These are phyloP conservation scores for Arthrobotrys sphaeroides DNA, from an alignment of 2,329 filamentous ascomycete genomes.

Conservation along the genomic window DNA sequence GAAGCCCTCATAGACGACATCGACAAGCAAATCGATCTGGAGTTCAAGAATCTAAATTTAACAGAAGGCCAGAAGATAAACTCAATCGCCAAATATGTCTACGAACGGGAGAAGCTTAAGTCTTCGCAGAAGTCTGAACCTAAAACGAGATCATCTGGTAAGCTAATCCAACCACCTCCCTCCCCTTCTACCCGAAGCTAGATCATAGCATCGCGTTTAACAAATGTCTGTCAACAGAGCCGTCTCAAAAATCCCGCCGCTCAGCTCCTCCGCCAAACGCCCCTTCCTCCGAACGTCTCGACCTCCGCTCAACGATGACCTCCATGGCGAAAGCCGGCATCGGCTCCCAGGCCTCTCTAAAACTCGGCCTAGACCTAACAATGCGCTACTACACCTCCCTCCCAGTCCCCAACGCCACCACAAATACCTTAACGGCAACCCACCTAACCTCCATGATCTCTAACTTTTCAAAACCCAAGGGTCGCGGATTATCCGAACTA, in stretches of 20 bases:
- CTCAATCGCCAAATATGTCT: conserved; percentile 3
- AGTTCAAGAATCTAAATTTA: neutral
- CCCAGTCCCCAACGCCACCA: neutral
- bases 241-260: neutral
- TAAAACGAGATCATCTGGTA: neutral
- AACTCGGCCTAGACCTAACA: conserved; percentile 13
- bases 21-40: neutral
- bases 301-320: conserved; percentile 16
- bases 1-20: conserved; percentile 1
- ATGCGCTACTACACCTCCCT: conserved; percentile 20
- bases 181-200: neutral
- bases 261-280: neutral
- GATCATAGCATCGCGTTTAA: neutral
- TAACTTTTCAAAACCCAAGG: conserved; percentile 14
- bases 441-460: conserved; percentile 15
- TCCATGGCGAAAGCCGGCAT: conserved; percentile 5
- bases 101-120: neutral
- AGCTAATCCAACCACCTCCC: too few species aligned
- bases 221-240: neutral
- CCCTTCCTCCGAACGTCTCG: neutral
- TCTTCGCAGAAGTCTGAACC: neutral
- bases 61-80: conserved; percentile 13
- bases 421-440: neutral
- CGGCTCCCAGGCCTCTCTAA: conserved; percentile 2
- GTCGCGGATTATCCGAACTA: conserved; percentile 15